Conservation (phyloP, 2,329 filamentous ascomycete species). For the Aspergillus caelatus region DNA sequence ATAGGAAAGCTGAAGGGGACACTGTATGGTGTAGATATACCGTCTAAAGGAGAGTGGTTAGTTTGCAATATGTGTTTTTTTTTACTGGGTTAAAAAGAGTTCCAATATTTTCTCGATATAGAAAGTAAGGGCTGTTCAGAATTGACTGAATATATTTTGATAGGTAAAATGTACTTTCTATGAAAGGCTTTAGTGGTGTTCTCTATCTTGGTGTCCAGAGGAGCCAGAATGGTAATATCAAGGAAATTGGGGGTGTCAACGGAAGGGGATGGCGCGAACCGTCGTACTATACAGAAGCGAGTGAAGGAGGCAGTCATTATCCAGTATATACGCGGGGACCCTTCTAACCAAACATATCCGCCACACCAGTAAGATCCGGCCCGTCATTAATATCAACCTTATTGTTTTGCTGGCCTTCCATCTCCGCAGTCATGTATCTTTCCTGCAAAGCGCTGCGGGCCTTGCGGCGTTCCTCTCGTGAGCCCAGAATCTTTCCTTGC, state of each 20-base stretch:
- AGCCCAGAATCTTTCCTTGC: slow-evolving; percentile 74
- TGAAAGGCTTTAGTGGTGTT: not conserved
- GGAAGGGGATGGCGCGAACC: slow-evolving; percentile 5
- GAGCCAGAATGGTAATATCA: not conserved
- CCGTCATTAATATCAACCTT: slow-evolving; percentile 50
- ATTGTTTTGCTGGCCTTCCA: slow-evolving; percentile 43
- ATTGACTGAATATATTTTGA: not conserved
- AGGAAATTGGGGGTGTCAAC: slow-evolving; percentile 4
- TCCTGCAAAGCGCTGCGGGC: slow-evolving; percentile 45
- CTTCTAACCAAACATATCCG: slow-evolving; percentile 55
- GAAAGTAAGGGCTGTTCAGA: not conserved
- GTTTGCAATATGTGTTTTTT: slow-evolving; percentile 18
- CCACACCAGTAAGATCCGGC: slow-evolving; percentile 55
- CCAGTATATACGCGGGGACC: not conserved
- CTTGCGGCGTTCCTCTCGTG: slow-evolving; percentile 45
- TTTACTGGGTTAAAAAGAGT: not conserved
- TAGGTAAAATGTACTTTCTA: not conserved
- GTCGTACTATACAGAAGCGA: slow-evolving; percentile 23
- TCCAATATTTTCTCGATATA: not conserved
- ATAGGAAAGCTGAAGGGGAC: slow-evolving; percentile 9
- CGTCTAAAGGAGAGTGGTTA: slow-evolving; percentile 32
- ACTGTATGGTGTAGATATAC: slow-evolving; percentile 39
- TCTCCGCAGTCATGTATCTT: slow-evolving; percentile 48
- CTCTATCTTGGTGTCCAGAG: not conserved
- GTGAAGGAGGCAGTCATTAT: not conserved